Evolutionary conservation across 2,329 filamentous ascomycete genomes (phyloP), one percentile per base, ranked within the genome.

Genomic region (Leptographium radiaticola): DNA sequence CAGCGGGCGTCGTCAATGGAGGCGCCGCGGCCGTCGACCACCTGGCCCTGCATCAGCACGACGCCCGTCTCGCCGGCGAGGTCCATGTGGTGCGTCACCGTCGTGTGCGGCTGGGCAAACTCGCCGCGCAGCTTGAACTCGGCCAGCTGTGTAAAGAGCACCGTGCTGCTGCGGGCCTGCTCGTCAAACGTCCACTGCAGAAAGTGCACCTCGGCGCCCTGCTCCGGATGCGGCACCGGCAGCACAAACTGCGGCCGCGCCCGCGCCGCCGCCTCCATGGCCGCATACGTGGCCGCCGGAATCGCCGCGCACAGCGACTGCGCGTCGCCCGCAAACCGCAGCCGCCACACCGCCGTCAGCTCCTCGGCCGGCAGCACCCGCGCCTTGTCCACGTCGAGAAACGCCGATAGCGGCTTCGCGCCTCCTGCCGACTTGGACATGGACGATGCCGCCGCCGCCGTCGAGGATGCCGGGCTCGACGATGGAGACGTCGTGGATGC

Each of bases 121-220:
- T 95, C 87, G 51, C 90, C 90, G 51, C 91, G 79, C 55, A 88
- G 71, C 75, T 97, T 96, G 73, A 86, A 98, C 66, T 96, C 89
- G 16, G 88, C 91, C 36, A 98, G 76, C 64, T 93, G 87, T 0
- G 93, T 98, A 71, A 98, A 97, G 38, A 98, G 81, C 7, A 97
- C 84, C 0, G 86, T 88, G 56, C 79, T 80, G 52, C 52, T 25
- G 43, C 43, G 15, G 31, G 45, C 15, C 42, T 34, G 33, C 36
- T 38, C 50, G 56, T 95, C 90, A 69, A 95, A 96, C 0, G 86
- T 87, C 89, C 94, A 98, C 70, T 98, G 91, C 58, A 98, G 70
- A 68, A 95, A 95, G 70, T 98, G 93, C 47, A 98, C 89, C 68
- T 97, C 93, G 48, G 89, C 88, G 51, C 87, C 88, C 59, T 75